Conservation (phyloP, 2,329 filamentous ascomycete species). For the Aspergillus ruber region DNA sequence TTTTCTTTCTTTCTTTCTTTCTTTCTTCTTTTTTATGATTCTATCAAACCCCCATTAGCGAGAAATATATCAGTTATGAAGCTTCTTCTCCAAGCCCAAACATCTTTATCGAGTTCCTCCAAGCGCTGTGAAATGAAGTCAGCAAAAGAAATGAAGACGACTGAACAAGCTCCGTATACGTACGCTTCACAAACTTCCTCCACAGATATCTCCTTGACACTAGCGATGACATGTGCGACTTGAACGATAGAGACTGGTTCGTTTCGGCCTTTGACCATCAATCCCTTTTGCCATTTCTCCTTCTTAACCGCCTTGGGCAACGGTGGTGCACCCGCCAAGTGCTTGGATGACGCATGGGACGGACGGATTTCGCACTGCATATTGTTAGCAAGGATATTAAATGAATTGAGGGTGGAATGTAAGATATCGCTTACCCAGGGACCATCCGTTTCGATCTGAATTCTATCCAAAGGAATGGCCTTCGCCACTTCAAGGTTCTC, state of each 20-base stretch:
- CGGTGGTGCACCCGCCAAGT: constrained; percentile 61
- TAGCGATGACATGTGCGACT: constrained; percentile 82
- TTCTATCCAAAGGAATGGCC: constrained; percentile 66
- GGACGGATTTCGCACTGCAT: constrained; percentile 78
- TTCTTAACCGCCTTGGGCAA: constrained; percentile 86
- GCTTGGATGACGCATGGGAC: constrained; percentile 76
- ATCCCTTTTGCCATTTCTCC: constrained; percentile 82
- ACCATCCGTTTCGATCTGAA: constrained; percentile 96
- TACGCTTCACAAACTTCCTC: constrained; percentile 77
- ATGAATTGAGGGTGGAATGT: neutral
- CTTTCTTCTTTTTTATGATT: too few relatives aligned
- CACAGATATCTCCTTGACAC: constrained; percentile 70
- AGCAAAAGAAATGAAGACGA: constrained; percentile 12
- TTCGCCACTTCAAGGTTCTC: constrained; percentile 84
- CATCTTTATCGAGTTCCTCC: constrained; percentile 72
- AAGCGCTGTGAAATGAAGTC: constrained; percentile 46
- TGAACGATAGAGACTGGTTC: constrained; percentile 82
- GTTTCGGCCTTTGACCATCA: constrained; percentile 91
- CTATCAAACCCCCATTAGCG: too few relatives aligned
- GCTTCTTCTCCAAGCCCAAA: constrained; percentile 60
- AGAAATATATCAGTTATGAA: too few relatives aligned
- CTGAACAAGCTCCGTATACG: constrained; percentile 26
- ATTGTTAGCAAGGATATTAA: neutral
- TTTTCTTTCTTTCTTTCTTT: too few relatives aligned
- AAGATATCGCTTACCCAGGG: constrained; percentile 56